These are phyloP conservation scores for Tricholoma bakamatsutake DNA, from an alignment of 768 basidiomycete species.

Conservation along the genomic window DNA sequence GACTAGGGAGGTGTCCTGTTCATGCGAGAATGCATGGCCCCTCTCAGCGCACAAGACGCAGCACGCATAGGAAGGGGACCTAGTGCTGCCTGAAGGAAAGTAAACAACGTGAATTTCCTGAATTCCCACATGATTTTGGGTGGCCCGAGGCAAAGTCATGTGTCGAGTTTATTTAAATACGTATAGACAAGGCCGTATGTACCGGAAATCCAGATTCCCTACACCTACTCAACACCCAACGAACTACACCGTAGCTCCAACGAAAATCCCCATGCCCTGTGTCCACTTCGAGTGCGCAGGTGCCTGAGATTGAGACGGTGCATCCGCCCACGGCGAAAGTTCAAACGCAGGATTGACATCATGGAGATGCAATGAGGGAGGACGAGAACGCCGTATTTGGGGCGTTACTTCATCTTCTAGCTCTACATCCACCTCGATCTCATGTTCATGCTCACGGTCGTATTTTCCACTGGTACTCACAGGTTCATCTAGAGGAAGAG, in stretches of 20 bases:
- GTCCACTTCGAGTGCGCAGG: not conserved
- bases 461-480: not conserved
- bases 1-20: too few relatives aligned
- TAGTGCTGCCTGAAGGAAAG: too few relatives aligned
- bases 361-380: not conserved
- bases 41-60: too few relatives aligned
- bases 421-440: not conserved
- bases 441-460: not conserved
- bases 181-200: too few relatives aligned
- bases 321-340: not conserved
- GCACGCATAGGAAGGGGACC: too few relatives aligned
- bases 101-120: too few relatives aligned
- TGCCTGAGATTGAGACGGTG: not conserved
- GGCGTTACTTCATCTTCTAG: not conserved
- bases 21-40: too few relatives aligned
- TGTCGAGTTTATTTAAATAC: too few relatives aligned
- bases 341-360: not conserved
- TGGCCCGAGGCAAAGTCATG: too few relatives aligned
- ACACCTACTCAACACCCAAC: too few relatives aligned
- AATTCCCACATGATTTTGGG: too few relatives aligned
- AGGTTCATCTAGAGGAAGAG: not conserved
- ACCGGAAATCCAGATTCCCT: too few relatives aligned
- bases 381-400: not conserved
- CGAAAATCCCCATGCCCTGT: not conserved
- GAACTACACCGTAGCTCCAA: not conserved